phyloP scores from a whole-genome alignment of 164 flowering plant genomes.

The Stephania cephalantha region DNA sequence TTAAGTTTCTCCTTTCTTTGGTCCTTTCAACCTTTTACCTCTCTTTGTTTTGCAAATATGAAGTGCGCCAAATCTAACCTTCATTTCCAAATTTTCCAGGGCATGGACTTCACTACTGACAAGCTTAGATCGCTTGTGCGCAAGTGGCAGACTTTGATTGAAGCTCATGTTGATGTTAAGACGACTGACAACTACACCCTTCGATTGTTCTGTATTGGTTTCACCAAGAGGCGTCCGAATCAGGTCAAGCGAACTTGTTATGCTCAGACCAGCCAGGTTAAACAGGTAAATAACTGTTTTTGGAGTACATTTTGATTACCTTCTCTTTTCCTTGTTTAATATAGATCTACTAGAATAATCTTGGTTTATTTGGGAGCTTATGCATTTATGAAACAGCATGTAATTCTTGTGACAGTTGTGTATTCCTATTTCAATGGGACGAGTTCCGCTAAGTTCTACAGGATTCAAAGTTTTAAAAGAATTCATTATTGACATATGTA shows the following conservation, averaged over 20 bases:
- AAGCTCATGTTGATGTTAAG: slow-evolving; percentile 10
- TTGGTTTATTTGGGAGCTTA: too few species aligned
- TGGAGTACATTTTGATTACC: neutral
- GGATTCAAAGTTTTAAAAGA: too few species aligned
- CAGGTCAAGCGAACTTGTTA: slow-evolving; percentile 16
- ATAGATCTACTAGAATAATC: too few species aligned
- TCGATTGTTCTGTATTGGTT: slow-evolving; percentile 16
- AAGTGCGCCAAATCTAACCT: too few species aligned
- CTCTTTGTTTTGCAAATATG: too few species aligned
- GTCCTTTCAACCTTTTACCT: neutral
- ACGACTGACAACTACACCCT: slow-evolving; percentile 12
- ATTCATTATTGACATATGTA: too few species aligned
- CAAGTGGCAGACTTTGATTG: slow-evolving; percentile 12
- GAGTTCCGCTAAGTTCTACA: too few species aligned
- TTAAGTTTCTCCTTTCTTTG: neutral
- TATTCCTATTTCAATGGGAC: too few species aligned
- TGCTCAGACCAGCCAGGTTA: slow-evolving; percentile 12
- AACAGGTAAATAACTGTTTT: neutral
- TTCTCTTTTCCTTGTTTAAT: neutral
- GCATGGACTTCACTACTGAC: slow-evolving; percentile 12
- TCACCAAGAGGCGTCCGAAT: slow-evolving; percentile 10
- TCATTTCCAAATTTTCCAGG: neutral
- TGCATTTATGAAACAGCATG: too few species aligned
- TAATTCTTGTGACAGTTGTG: too few species aligned
- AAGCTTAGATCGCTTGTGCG: slow-evolving; percentile 9